A percentile compares a stretch with the other conserved stretches of the same genome.
Evolutionary conservation across 2,329 filamentous ascomycete species (phyloP).

Genomic region (Aspergillus sp.): DNA sequence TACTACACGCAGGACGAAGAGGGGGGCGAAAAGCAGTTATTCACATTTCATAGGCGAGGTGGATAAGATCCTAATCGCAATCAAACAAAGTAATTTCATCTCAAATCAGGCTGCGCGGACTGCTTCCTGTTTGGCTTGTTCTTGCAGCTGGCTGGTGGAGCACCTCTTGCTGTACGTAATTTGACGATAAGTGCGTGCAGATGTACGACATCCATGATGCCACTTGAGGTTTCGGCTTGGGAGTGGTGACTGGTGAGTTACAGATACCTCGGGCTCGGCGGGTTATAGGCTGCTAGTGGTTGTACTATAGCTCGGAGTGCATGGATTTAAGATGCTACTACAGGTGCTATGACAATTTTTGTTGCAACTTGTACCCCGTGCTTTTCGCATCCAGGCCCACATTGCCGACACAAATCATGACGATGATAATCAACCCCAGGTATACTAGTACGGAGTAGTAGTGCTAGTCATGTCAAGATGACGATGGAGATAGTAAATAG

Average conservation of each 20-base stretch:
- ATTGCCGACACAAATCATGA: too few relatives aligned
- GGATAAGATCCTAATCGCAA: not conserved
- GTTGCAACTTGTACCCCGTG: too few relatives aligned
- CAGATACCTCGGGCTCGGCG: not conserved
- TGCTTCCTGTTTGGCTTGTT: not conserved
- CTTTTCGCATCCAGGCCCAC: too few relatives aligned
- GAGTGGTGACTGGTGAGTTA: not conserved
- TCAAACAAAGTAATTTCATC: not conserved
- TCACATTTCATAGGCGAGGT: too few relatives aligned
- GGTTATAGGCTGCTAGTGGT: not conserved
- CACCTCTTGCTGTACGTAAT: slow-evolving; percentile 7
- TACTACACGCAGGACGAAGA: too few relatives aligned
- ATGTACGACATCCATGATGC: slow-evolving; percentile 12
- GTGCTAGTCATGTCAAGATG: too few relatives aligned
- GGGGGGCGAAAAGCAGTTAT: too few relatives aligned
- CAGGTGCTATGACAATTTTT: too few relatives aligned
- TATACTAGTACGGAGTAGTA: too few relatives aligned
- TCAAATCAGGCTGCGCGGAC: not conserved
- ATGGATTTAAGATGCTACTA: too few relatives aligned
- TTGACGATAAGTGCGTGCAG: slow-evolving; percentile 13
- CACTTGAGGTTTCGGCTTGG: not conserved
- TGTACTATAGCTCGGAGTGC: not conserved
- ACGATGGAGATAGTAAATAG: too few relatives aligned
- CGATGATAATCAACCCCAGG: too few relatives aligned
- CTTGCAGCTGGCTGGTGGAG: not conserved